Evolutionary conservation across 805 yeast species (phyloP).

Genomic region (Kluyveromyces siamensis): DNA sequence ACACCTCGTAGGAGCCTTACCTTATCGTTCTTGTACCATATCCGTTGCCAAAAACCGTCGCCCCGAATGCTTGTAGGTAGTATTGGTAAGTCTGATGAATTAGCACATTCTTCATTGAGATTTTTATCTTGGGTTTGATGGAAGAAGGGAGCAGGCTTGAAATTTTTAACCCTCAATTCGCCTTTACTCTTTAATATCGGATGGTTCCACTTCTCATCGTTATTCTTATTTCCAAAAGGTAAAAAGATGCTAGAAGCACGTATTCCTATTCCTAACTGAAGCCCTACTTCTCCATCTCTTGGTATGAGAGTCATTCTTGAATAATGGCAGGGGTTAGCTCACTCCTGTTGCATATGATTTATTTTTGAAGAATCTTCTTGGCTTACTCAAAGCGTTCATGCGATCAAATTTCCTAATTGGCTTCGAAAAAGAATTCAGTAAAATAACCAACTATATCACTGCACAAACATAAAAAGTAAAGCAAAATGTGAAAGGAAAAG

Average conservation of each 20-base stretch:
- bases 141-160: not conserved
- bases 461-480: too few species aligned
- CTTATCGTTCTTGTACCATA: not conserved
- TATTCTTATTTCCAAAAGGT: not conserved
- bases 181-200: not conserved
- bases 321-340: not conserved
- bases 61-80: not conserved
- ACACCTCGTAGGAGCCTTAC: not conserved
- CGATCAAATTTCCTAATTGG: too few species aligned
- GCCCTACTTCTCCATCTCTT: constrained; percentile 3
- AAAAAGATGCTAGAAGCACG: constrained; percentile 4
- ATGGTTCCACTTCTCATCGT: not conserved
- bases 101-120: not conserved
- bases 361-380: not conserved
- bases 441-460: too few species aligned
- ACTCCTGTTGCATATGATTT: not conserved
- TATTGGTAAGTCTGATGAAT: not conserved
- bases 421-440: too few species aligned
- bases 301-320: constrained; percentile 4
- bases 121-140: not conserved
- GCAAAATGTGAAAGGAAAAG: too few species aligned
- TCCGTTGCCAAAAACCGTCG: not conserved
- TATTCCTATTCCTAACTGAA: constrained; percentile 6
- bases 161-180: not conserved
- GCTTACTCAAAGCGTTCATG: too few species aligned